Percentiles rank a stretch among this genome's conserved stretches.
Conservation (phyloP, 2,329 filamentous ascomycete species). For the Aspergillus ustus region DNA sequence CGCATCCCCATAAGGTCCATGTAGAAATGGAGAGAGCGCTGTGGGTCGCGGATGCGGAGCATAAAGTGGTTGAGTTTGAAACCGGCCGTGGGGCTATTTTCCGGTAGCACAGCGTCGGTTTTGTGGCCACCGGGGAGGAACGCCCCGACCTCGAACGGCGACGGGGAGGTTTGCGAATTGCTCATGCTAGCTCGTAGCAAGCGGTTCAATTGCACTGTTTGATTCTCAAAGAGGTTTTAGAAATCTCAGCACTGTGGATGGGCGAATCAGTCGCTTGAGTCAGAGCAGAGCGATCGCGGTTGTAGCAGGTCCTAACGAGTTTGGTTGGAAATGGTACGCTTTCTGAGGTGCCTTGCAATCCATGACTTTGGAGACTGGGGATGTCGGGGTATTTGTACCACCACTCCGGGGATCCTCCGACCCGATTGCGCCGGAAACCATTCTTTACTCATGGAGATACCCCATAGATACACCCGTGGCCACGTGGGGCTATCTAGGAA, state of each 20-base stretch:
- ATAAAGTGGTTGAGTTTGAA: constrained; percentile 47
- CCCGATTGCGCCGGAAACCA: background rate
- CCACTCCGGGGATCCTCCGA: background rate
- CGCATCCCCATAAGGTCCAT: constrained; percentile 46
- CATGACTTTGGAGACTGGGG: background rate
- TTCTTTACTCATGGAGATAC: background rate
- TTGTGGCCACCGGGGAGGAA: constrained; percentile 38
- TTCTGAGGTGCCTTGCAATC: background rate
- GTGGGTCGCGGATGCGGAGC: constrained; percentile 42
- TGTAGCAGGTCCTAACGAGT: background rate
- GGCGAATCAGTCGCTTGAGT: background rate
- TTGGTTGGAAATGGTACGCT: background rate
- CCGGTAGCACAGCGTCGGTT: constrained; percentile 34
- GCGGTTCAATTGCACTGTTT: background rate
- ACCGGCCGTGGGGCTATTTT: constrained; percentile 33
- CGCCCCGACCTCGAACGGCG: constrained; percentile 31
- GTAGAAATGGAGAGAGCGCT: constrained; percentile 43
- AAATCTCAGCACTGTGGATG: background rate
- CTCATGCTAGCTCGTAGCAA: constrained; percentile 1
- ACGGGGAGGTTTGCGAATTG: constrained; percentile 8
- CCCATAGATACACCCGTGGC: background rate
- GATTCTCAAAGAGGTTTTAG: background rate
- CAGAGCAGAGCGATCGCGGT: background rate
- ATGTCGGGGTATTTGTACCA: constrained; percentile 8
- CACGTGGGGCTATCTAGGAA: background rate